These are phyloP conservation scores for Hygrophorus pudorinus DNA, from an alignment of 768 basidiomycete species.

Conservation along the genomic window DNA sequence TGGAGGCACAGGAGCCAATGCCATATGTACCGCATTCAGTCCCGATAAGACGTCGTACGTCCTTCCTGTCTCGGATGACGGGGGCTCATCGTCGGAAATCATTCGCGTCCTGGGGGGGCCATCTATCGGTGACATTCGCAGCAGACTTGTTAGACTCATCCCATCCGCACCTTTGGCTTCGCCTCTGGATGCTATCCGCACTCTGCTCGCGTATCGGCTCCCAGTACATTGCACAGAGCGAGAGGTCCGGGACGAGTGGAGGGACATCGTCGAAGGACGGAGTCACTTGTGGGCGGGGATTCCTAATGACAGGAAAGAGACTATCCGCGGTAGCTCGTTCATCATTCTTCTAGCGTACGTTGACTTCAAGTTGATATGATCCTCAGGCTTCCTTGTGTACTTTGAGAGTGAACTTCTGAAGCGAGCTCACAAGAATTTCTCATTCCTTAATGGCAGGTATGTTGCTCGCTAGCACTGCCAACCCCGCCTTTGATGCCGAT, in stretches of 20 bases:
- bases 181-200: constrained; percentile 62
- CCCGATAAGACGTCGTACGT: constrained; percentile 59
- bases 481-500: neutral
- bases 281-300: constrained; percentile 78
- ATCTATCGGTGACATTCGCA: constrained; percentile 83
- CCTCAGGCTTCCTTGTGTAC: constrained; percentile 79
- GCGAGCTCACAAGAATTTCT: constrained; percentile 89
- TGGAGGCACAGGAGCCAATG: constrained; percentile 92
- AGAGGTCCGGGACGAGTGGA: constrained; percentile 84
- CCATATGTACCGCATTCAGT: constrained; percentile 79
- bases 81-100: constrained; percentile 91
- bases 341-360: neutral
- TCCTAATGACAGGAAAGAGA: constrained; percentile 83
- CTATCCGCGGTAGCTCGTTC: constrained; percentile 62
- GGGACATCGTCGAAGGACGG: constrained; percentile 82
- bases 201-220: constrained; percentile 72
- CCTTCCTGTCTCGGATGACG: constrained; percentile 91
- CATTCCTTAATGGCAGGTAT: constrained; percentile 83
- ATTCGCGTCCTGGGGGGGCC: constrained; percentile 84
- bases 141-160: constrained; percentile 81
- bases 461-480: constrained; percentile 5
- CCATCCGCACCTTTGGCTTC: constrained; percentile 50
- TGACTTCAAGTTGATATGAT: constrained; percentile 1
- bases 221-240: constrained; percentile 57
- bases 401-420: constrained; percentile 84